A percentile compares a stretch with the other conserved stretches of the same genome.
phyloP scores from a whole-genome alignment of 441 rosid genomes.

The Oxalis stricta region DNA sequence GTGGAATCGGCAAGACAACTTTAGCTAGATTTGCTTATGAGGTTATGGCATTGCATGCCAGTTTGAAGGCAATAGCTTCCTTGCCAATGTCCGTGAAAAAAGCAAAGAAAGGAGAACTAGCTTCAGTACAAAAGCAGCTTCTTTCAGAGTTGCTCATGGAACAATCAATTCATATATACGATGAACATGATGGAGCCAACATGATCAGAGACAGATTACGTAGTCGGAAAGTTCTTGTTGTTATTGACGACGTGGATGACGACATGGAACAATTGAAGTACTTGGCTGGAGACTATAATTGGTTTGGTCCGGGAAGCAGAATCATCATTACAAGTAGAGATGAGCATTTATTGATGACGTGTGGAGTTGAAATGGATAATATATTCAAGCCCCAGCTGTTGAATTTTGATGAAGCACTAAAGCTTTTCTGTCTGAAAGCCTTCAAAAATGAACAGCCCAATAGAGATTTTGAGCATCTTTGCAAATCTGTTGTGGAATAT shows the following conservation, averaged over 20 bases:
- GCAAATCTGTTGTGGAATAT: not conserved
- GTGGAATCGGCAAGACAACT: slow-evolving; percentile 13
- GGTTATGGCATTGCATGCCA: not conserved
- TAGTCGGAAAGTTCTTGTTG: not conserved
- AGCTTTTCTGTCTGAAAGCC: not conserved
- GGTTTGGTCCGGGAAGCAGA: not conserved
- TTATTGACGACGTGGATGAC: not conserved
- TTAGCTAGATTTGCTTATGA: slow-evolving; percentile 10
- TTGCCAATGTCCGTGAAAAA: not conserved
- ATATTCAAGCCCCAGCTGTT: not conserved
- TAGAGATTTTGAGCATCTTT: not conserved
- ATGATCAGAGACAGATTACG: not conserved
- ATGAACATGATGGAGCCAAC: not conserved
- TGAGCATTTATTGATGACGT: not conserved
- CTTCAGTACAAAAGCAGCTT: not conserved
- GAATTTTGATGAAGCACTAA: not conserved
- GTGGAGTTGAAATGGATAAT: not conserved
- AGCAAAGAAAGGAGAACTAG: not conserved
- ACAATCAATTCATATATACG: not conserved
- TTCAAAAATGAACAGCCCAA: not conserved
- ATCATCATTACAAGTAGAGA: not conserved
- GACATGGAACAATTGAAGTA: not conserved
- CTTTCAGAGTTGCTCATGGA: not conserved
- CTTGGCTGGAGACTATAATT: not conserved
- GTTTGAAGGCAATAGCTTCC: not conserved